Base-by-base conservation (phyloP, 192 early-diverging fungal genomes). In the Umbelopsis ramanniana region DNA sequence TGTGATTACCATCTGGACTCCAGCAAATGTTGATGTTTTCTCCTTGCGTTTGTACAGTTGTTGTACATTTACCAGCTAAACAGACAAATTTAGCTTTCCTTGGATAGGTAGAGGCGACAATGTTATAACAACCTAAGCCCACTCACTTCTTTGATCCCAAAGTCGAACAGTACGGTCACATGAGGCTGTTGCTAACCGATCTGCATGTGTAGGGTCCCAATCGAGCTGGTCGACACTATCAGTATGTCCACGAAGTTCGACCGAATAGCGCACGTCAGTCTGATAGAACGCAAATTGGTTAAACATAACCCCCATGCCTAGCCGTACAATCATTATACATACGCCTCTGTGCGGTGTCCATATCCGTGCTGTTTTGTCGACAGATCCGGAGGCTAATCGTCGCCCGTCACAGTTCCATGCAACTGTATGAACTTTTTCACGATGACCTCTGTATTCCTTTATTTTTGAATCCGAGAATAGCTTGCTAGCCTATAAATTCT, bases 21-120 rank as follows among this genome's bases (percentile, higher is more conserved):
- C 94, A 95, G 46, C 86, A 88, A 29, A 94, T 86, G 76, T 95
- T 95, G 77, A 95, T 94, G 77, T 94, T 94, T 74, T 95, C 92
- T 5, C 94, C 94, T 3, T 69, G 79, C 5, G 94, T 95, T 33
- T 81, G 72, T 6, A 93, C 82, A 22, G 82, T 79, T 14, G 84
- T 83, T 3, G 81, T 86, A 67, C 87, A 85, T 52, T 87, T 86
- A 9, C 81, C 82, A 23, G 90, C 83, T 85, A 45, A 43, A 43
- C 6, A 12, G 40, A 11, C 40, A 6, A 7, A 43, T 11, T 43
- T 43, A 43, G 40, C 40, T 11, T 12, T 43, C 14, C 23, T 46
- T 26, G n/a, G 53, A 71, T 40, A 57, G 17, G 60, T 43, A 33
- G 74, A 24, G 29, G 10, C 46, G 29, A 29, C 29, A 29, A 29